Evolutionary conservation across 805 yeast genomes (phyloP).

Genomic region (Candida saitoana): DNA sequence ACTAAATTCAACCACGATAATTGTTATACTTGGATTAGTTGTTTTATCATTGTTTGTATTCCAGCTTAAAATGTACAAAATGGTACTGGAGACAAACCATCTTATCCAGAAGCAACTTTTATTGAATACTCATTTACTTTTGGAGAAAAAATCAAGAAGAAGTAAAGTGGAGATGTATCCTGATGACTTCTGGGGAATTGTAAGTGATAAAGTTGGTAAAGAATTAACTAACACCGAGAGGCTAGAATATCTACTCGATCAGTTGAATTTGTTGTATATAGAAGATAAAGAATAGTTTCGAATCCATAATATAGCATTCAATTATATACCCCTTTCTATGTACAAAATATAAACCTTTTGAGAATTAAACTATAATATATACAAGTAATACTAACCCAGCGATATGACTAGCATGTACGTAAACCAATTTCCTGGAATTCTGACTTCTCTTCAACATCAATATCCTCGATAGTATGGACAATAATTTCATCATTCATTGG

Average conservation of each 20-base stretch:
- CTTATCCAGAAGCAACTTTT: conserved; percentile 18
- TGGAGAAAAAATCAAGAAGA: conserved; percentile 3
- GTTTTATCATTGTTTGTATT: conserved; percentile 16
- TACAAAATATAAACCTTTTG: neutral
- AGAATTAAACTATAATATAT: conserved; percentile 3
- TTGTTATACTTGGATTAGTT: conserved; percentile 2
- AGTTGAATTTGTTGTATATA: conserved; percentile 12
- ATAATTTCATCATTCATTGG: conserved; percentile 49
- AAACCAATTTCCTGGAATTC: conserved; percentile 24
- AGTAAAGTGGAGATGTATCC: neutral
- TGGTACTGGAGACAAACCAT: conserved; percentile 19
- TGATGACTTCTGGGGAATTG: conserved; percentile 21
- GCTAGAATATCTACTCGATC: conserved; percentile 17
- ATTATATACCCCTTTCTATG: neutral
- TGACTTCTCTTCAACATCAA: conserved; percentile 51
- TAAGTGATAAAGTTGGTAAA: conserved; percentile 13
- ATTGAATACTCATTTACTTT: conserved; percentile 15
- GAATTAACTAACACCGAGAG: conserved; percentile 15
- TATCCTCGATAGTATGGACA: conserved; percentile 65
- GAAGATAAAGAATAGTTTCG: conserved; percentile 3
- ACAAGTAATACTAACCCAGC: neutral
- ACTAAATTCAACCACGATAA: neutral
- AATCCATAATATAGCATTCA: neutral
- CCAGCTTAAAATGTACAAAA: conserved; percentile 17
- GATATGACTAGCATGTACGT: conserved; percentile 22